Base-by-base conservation (phyloP, 805 yeast species). In the Wickerhamomyces tratensis region DNA sequence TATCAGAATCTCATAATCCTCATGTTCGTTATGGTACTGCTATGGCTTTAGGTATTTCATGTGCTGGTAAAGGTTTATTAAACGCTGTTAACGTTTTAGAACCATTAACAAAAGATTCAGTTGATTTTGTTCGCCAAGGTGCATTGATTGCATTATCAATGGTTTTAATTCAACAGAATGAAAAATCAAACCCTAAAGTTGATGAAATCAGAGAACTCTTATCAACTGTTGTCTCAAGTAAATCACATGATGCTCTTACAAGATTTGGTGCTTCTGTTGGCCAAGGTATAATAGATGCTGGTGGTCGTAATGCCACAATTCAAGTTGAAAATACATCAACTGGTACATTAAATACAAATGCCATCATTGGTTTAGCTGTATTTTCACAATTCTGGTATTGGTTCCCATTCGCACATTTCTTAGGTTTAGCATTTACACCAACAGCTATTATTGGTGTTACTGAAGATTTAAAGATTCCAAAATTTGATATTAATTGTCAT, bases 11-110 rank as follows among this genome's bases (percentile, higher is more conserved):
- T 1, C 97, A 93, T 63, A 93, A 93, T 61, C 96, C 98, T 12
- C 97, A 93, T 59, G 98, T 93, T 34, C 85, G 98, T 62, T 93
- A 93, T 60, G 98, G 98, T 68, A 86, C 97, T 31, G 96, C 98
- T 2, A 71, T 93, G 78, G 98, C 98, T 0, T 74, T 93, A 49
- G 98, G 97, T 65, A 86, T 93, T 48, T 79, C 98, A 4, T 89
- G 98, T 71, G 96, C 97, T 25, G 98, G 98, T 39, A 82, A 93
- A 58, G 93, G 89, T 4, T 68, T 85, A 43, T 78, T 81, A 45
- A 80, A 91, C 35, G 98, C 98, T 0, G 75, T 93, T 49, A 96
- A 88, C 46, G 88, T 93, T 14, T 74, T 93, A 50, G 95, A 86
- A 65, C 96, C 97, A 33, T 74, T 93, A 68, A 77, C 91, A 27